Conservation (phyloP, 768 basidiomycete species). For the Epithele typhae region DNA sequence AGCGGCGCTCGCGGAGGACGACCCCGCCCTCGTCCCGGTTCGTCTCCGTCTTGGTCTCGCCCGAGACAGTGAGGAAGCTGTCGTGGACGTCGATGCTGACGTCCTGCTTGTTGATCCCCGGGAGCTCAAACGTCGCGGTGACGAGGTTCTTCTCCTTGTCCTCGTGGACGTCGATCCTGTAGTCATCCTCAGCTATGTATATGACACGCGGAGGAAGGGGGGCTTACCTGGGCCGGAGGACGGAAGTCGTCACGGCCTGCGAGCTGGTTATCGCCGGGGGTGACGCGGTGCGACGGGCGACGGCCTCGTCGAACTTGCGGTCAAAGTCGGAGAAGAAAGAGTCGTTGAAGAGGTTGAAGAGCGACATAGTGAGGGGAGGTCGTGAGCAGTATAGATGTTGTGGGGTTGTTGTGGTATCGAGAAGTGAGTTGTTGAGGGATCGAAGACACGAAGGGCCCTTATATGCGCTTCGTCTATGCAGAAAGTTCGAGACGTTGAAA, state of each 20-base stretch:
- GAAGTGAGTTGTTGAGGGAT: conserved; percentile 12
- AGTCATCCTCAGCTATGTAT: neutral
- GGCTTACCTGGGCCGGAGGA: conserved; percentile 18
- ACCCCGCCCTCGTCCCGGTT: conserved; percentile 31
- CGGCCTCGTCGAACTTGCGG: conserved; percentile 38
- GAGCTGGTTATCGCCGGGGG: no score
- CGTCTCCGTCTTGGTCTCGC: conserved; percentile 34
- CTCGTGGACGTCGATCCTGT: conserved; percentile 53
- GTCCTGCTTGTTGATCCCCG: conserved; percentile 47
- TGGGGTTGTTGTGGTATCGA: neutral
- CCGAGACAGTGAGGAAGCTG: conserved; percentile 45
- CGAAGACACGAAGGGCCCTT: no score
- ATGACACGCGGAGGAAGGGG: neutral
- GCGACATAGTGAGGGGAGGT: conserved; percentile 17
- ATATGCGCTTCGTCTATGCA: no score
- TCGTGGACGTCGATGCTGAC: conserved; percentile 47
- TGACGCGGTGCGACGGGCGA: conserved; percentile 18
- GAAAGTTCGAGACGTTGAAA: no score
- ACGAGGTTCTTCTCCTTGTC: conserved; percentile 40
- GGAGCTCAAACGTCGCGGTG: conserved; percentile 53
- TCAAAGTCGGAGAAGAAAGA: conserved; percentile 34
- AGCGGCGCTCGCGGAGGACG: conserved; percentile 26
- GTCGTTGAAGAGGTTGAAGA: conserved; percentile 35
- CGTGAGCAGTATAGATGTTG: neutral
- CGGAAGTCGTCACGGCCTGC: conserved; percentile 3